These are phyloP conservation scores for Ascochyta fabae DNA, from an alignment of 2,329 filamentous ascomycete species.

Conservation along the genomic window DNA sequence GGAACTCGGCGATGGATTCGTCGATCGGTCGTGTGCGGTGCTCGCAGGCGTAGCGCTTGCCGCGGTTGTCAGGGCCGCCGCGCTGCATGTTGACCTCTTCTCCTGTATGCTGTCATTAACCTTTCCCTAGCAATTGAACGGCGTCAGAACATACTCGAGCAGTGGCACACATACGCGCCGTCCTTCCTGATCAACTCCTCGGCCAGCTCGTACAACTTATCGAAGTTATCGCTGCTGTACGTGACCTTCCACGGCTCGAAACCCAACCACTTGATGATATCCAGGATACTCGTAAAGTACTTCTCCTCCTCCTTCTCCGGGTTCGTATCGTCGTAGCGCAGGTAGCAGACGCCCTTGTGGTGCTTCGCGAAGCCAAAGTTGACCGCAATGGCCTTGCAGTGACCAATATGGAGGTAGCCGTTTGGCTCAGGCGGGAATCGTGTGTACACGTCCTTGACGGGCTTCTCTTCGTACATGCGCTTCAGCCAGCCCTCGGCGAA, in stretches of 20 bases:
- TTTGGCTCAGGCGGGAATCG: constrained; percentile 72
- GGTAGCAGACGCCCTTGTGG: constrained; percentile 77
- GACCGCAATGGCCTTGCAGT: constrained; percentile 93
- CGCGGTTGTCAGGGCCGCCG: constrained; percentile 73
- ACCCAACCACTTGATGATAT: constrained; percentile 85
- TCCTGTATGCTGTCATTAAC: constrained; percentile 52
- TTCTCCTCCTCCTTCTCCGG: constrained; percentile 90
- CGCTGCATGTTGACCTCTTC: constrained; percentile 85
- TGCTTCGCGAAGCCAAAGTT: constrained; percentile 94
- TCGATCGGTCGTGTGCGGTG: constrained; percentile 78
- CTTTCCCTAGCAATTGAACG: background rate
- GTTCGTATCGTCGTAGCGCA: constrained; percentile 94
- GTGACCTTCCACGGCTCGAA: constrained; percentile 83
- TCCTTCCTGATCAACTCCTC: constrained; percentile 79
- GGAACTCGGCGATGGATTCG: constrained; percentile 81
- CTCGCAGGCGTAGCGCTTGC: constrained; percentile 77
- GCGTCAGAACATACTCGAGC: constrained; percentile 59
- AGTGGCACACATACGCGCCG: constrained; percentile 84
- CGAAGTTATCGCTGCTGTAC: constrained; percentile 89
- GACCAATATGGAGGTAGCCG: constrained; percentile 90
- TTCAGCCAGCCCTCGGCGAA: constrained; percentile 59
- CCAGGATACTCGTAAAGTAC: constrained; percentile 87
- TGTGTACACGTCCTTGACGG: constrained; percentile 53
- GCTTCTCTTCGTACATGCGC: constrained; percentile 59
- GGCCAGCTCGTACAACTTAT: constrained; percentile 84